Conservation (phyloP, 495 filamentous ascomycete genomes). For the Endocarpon pusillum region DNA sequence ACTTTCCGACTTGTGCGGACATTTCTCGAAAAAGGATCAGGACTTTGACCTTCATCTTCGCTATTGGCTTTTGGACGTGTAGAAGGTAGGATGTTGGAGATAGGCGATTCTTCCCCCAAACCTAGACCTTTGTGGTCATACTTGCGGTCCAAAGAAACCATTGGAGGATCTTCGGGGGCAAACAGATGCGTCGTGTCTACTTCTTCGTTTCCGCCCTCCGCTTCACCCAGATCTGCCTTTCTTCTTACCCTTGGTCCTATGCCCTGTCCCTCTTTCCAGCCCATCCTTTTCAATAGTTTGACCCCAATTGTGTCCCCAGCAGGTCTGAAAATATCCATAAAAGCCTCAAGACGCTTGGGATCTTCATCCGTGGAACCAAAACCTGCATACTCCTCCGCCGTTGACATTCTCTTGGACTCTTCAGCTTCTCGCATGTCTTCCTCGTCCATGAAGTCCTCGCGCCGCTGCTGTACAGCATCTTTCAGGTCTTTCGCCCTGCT, state of each 20-base stretch:
- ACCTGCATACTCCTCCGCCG: conserved; percentile 51
- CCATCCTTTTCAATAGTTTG: conserved; percentile 81
- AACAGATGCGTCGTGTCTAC: conserved; percentile 51
- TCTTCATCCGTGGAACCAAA: conserved; percentile 53
- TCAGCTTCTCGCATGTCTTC: conserved; percentile 83
- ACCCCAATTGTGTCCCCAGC: conserved; percentile 79
- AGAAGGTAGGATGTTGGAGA: conserved; percentile 16
- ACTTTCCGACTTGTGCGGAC: not conserved
- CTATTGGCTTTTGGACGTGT: conserved; percentile 15
- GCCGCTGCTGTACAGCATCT: conserved; percentile 37
- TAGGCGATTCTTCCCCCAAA: conserved; percentile 46
- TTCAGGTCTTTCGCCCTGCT: conserved; percentile 54
- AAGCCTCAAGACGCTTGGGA: conserved; percentile 30
- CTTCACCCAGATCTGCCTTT: conserved; percentile 48
- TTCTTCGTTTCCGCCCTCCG: conserved; percentile 18
- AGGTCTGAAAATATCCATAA: conserved; percentile 60
- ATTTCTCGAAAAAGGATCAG: conserved; percentile 8
- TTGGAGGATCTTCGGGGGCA: conserved; percentile 67
- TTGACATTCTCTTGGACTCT: conserved; percentile 58
- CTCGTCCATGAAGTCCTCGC: conserved; percentile 97
- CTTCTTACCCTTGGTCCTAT: conserved; percentile 79
- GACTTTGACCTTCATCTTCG: conserved; percentile 33
- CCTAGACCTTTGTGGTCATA: conserved; percentile 70
- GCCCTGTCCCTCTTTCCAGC: conserved; percentile 88
- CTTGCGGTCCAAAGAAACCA: conserved; percentile 64